These are phyloP conservation scores for Yamadazyma sp. DNA, from an alignment of 1,139 yeast species.

Conservation along the genomic window DNA sequence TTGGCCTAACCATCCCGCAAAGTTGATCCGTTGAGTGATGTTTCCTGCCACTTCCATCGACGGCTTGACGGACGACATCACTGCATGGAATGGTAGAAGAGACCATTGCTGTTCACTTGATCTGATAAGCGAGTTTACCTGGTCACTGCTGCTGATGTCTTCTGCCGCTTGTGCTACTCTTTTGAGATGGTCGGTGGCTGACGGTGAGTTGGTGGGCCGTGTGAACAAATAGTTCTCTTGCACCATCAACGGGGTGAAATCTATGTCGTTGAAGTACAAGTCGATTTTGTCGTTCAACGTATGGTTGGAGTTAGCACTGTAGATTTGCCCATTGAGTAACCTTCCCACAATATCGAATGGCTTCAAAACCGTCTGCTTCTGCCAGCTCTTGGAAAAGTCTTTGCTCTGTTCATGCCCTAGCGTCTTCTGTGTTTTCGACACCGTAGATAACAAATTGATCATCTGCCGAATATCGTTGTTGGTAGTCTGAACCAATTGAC, in stretches of 20 bases:
- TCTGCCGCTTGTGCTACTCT: constrained; percentile 81
- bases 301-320: constrained; percentile 52
- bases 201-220: constrained; percentile 47
- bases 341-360: constrained; percentile 90
- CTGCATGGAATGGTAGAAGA: constrained; percentile 87
- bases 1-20: constrained; percentile 89
- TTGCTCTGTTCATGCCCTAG: constrained; percentile 54
- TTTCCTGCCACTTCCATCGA: constrained; percentile 75
- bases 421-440: constrained; percentile 64
- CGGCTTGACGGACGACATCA: constrained; percentile 84
- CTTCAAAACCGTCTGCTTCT: constrained; percentile 84
- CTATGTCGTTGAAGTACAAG: constrained; percentile 91
- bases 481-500: constrained; percentile 82
- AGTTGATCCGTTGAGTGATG: constrained; percentile 66
- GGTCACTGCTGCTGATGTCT: constrained; percentile 77
- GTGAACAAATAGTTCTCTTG: constrained; percentile 88
- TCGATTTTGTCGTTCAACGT: constrained; percentile 82
- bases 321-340: constrained; percentile 62
- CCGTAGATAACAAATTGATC: constrained; percentile 84
- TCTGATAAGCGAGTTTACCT: constrained; percentile 77
- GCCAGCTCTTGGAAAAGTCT: constrained; percentile 70
- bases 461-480: constrained; percentile 93
- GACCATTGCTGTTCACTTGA: constrained; percentile 97
- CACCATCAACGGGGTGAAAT: constrained; percentile 91
- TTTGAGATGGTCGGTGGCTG: constrained; percentile 53